Conservation (phyloP, 2,329 filamentous ascomycete genomes). For the Nigrospora sphaerica region DNA sequence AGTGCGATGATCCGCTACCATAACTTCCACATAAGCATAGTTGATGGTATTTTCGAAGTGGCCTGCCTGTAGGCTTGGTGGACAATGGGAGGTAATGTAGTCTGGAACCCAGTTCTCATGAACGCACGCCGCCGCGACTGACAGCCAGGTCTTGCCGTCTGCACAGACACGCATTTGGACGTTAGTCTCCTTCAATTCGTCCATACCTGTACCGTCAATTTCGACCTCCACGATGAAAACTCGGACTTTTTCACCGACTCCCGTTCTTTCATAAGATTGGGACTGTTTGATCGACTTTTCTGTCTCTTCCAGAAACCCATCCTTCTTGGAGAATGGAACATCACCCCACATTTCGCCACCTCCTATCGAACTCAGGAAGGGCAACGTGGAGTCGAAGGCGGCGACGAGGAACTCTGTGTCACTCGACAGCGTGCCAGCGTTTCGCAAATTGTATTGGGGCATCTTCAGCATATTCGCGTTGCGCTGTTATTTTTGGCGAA, state of each 20-base stretch:
- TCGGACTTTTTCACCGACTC: constrained; percentile 14
- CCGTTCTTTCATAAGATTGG: constrained; percentile 10
- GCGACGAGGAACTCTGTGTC: constrained; percentile 21
- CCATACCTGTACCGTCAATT: constrained; percentile 1
- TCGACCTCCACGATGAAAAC: constrained; percentile 19
- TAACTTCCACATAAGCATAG: constrained; percentile 9
- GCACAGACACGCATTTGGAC: not conserved
- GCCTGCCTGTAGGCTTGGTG: constrained; percentile 1
- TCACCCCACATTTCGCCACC: constrained; percentile 21
- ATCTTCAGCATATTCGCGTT: no score
- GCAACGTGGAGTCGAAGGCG: constrained; percentile 21
- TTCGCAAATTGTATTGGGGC: no score
- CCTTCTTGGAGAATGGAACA: constrained; percentile 14
- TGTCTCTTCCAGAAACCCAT: constrained; percentile 13
- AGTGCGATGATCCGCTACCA: constrained; percentile 9
- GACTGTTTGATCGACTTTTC: constrained; percentile 13
- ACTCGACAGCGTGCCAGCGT: constrained; percentile 10
- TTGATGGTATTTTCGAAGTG: not conserved
- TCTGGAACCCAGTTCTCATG: constrained; percentile 6
- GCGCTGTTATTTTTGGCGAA: no score
- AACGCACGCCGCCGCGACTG: constrained; percentile 3
- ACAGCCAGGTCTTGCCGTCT: not conserved
- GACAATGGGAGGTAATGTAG: constrained; percentile 4
- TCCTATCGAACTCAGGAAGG: constrained; percentile 17
- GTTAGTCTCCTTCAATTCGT: not conserved